phyloP scores from a whole-genome alignment of 2,329 filamentous ascomycete genomes.

The Fusarium sambucinum region DNA sequence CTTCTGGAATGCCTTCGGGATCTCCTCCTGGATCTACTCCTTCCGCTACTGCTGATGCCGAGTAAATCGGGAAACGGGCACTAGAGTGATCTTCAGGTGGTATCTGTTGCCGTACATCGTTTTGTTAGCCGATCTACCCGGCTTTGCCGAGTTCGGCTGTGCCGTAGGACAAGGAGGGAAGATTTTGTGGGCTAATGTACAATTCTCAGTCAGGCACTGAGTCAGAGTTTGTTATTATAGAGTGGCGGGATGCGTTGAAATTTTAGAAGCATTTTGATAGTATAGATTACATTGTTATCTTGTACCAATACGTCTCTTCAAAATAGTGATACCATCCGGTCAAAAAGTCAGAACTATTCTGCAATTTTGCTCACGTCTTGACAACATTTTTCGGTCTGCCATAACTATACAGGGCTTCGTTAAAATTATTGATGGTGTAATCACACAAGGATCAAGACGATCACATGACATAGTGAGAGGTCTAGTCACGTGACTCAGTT shows the following conservation, averaged over 20 bases:
- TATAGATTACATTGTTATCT: neutral
- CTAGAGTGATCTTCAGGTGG: neutral
- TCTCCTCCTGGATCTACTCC: slow-evolving; percentile 12
- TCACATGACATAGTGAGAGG: too few relatives aligned
- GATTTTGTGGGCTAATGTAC: neutral
- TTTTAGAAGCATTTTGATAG: neutral
- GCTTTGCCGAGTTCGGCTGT: neutral
- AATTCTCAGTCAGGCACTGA: slow-evolving; percentile 6
- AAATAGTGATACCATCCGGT: neutral
- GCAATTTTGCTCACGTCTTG: neutral
- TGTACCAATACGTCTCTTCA: neutral
- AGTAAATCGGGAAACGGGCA: neutral
- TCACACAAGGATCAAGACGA: too few relatives aligned
- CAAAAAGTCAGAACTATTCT: neutral
- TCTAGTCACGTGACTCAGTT: too few relatives aligned
- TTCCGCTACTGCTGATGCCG: neutral
- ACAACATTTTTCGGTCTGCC: neutral
- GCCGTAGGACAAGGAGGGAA: neutral
- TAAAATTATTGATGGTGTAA: too few relatives aligned
- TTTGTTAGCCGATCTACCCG: neutral
- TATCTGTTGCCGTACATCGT: neutral
- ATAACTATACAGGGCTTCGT: too few relatives aligned
- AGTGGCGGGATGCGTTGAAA: neutral
- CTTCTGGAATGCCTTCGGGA: slow-evolving; percentile 19
- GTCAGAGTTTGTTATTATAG: neutral